Evolutionary conservation across 257 asterid species (phyloP), one percentile per base, ranked within the genome.

Genomic region (Nicotiana tabacum): DNA sequence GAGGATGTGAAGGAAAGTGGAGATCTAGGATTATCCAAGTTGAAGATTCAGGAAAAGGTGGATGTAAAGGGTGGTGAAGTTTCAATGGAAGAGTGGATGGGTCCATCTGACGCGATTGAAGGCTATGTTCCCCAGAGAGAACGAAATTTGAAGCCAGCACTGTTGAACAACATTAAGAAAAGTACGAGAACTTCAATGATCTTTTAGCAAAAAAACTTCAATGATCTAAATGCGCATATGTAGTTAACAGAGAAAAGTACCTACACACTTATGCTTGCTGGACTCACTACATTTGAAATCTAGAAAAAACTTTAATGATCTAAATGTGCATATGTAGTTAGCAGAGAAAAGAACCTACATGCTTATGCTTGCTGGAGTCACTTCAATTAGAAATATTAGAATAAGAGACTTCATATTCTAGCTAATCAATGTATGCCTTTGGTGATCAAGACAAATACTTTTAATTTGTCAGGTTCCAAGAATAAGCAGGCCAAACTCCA

Each of bases 71-170:
- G 86, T 55, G 94, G 92, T 81, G 94, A 92, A 82, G 92, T 93
- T 67, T 86, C 99, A 79, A 48, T 91, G 80, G 93, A 90, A 86
- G 99, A 93, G 88, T 96, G 99, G 98, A 82, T 92, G 83, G 99
- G 99, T 72, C 95, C 97, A 43, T 88, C 98, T 30, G 89, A 91
- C 87, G 98, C 98, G 24, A 92, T 96, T 86, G 99, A 96, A 77
- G 99, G 98, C 85, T 96, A 96, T 88, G 93, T 94, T 77, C 99
- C 98, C 11, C 90, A 84, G 77, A 90, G 77, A 80, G 94, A 90
- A 76, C 85, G 55, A 5, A 85, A 68, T 80, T 3, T 60, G 78
- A 89, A 83, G 77, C 60, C 88, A 24, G 82, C 53, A 66, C 88
- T 72, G 51, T 48, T 77, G 33, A 76, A 77, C 79, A 88, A 58